Evolutionary conservation across 23 red algal genomes (phyloP).

Genomic region (Pyropia yezoensis): DNA sequence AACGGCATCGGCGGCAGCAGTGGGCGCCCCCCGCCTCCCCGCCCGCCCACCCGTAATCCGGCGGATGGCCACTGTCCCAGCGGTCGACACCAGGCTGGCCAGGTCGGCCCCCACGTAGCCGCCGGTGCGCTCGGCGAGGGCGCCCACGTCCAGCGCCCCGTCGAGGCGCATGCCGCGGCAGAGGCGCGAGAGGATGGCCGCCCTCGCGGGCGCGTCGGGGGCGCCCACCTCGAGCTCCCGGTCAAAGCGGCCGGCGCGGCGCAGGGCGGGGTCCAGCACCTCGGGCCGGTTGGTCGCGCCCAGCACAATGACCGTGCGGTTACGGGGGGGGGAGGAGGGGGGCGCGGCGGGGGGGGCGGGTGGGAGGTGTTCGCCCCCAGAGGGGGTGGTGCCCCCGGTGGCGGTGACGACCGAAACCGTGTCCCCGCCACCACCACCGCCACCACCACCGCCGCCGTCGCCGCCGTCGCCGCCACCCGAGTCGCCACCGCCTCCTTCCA

Average conservation of each 20-base stretch:
- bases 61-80: conserved; percentile 37
- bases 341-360: too few relatives aligned
- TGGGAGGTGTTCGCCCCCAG: too few relatives aligned
- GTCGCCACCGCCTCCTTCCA: too few relatives aligned
- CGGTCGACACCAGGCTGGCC: conserved; percentile 51
- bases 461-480: too few relatives aligned
- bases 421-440: too few relatives aligned
- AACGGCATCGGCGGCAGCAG: too few relatives aligned
- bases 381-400: too few relatives aligned
- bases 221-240: conserved; percentile 87
- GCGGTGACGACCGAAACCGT: too few relatives aligned
- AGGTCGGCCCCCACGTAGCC: conserved; percentile 97
- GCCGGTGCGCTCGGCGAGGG: conserved; percentile 47
- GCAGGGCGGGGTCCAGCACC: conserved; percentile 75
- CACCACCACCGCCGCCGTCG: too few relatives aligned
- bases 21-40: too few relatives aligned
- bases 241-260: conserved; percentile 93
- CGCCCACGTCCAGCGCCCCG: conserved; percentile 20
- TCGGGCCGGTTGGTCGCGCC: conserved; percentile 86
- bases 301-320: conserved; percentile 56
- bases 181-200: conserved; percentile 57
- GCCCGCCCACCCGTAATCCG: conserved; percentile 18
- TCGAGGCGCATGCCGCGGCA: conserved; percentile 19
- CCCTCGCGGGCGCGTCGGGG: conserved; percentile 60
- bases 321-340: too few relatives aligned